Percentiles rank a stretch among this genome's conserved stretches.
Evolutionary conservation across 352 stramenopile species (phyloP).

Genomic region (Phytophthora sojae): DNA sequence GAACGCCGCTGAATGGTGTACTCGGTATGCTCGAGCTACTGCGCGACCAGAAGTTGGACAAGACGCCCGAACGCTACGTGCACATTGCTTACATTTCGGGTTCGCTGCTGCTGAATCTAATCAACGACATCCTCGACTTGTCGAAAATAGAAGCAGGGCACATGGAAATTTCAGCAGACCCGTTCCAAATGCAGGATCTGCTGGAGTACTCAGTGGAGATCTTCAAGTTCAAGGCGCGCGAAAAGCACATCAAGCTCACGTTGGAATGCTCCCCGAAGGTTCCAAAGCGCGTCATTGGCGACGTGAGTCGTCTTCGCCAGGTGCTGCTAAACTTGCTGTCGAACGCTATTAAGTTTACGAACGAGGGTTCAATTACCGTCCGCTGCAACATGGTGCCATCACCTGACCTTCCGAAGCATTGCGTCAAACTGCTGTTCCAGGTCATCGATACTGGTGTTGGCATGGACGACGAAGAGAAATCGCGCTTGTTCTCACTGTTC

Average conservation of each 20-base stretch:
- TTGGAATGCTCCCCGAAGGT: constrained; percentile 63
- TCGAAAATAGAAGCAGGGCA: constrained; percentile 93
- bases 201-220: constrained; percentile 85
- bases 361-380: constrained; percentile 73
- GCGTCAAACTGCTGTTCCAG: constrained; percentile 73
- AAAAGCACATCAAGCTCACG: constrained; percentile 86
- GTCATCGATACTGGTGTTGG: constrained; percentile 77
- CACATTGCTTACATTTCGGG: constrained; percentile 79
- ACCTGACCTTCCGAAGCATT: constrained; percentile 58
- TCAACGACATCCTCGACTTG: constrained; percentile 90
- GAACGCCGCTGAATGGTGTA: constrained; percentile 81
- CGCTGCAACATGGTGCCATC: constrained; percentile 65
- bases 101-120: constrained; percentile 71
- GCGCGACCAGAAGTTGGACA: constrained; percentile 67
- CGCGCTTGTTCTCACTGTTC: constrained; percentile 68
- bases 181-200: constrained; percentile 75
- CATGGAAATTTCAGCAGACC: constrained; percentile 82
- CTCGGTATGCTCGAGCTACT: constrained; percentile 82
- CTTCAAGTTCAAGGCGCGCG: constrained; percentile 82
- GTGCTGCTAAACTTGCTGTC: constrained; percentile 80
- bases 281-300: constrained; percentile 63
- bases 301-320: constrained; percentile 71
- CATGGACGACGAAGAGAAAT: constrained; percentile 75
- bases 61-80: constrained; percentile 67
- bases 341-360: constrained; percentile 86